Conservation (phyloP, 2,329 filamentous ascomycete species). For the Fonsecaea pedrosoi region DNA sequence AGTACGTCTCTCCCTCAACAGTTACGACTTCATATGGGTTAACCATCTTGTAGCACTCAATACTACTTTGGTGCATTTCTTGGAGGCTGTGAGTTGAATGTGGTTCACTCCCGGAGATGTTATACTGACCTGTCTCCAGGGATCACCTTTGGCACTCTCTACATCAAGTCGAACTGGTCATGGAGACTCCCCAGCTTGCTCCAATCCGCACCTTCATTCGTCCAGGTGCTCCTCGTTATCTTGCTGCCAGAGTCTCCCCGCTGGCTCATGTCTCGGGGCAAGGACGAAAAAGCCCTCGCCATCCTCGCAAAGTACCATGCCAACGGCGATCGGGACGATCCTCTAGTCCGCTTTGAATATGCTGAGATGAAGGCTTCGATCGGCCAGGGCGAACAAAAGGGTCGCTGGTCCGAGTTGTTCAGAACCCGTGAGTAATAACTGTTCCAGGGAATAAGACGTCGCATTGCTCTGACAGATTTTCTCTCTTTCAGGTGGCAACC, state of each 20-base stretch:
- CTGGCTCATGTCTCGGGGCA: conserved; percentile 57
- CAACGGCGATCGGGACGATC: conserved; percentile 48
- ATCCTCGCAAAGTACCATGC: conserved; percentile 49
- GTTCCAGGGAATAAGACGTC: too few species aligned
- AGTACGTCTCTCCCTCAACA: conserved; percentile 48
- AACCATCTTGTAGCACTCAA: conserved; percentile 15
- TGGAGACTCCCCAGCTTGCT: conserved; percentile 72
- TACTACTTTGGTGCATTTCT: conserved; percentile 61
- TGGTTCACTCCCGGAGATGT: not conserved
- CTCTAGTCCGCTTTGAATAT: conserved; percentile 69
- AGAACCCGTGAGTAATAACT: conserved; percentile 50
- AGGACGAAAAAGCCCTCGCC: conserved; percentile 40
- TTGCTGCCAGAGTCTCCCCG: conserved; percentile 72
- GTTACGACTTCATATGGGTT: not conserved
- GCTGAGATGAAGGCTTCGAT: conserved; percentile 69
- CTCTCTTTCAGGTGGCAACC: conserved; percentile 53
- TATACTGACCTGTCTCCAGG: conserved; percentile 15
- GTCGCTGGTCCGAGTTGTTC: conserved; percentile 65
- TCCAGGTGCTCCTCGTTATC: conserved; percentile 62
- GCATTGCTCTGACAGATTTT: not conserved
- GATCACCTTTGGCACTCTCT: conserved; percentile 55
- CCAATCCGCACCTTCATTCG: conserved; percentile 66
- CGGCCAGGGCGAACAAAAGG: conserved; percentile 53
- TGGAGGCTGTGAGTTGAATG: conserved; percentile 48
- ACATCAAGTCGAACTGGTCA: conserved; percentile 54